Evolutionary conservation across 768 basidiomycete species (phyloP), one percentile per base, ranked within the genome.

Genomic region (Russula lepida): DNA sequence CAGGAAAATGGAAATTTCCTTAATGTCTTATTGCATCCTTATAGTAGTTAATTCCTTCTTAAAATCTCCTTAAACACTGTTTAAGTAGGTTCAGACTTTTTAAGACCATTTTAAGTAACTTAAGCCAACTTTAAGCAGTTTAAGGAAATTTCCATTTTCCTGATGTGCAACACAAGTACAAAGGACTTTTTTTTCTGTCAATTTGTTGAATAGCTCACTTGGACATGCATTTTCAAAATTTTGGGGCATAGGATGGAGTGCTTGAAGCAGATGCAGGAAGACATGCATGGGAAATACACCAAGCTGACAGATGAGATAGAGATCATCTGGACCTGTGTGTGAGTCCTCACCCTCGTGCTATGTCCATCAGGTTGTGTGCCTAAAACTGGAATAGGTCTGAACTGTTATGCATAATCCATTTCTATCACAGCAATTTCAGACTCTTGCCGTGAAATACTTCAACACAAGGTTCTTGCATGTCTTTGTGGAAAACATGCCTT

Each of bases 401-500:
- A 69, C 78, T 81, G 46, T 81, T 82, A 70, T 94, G 90, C 68
- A 79, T 98, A 27, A 81, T 97, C 33, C 95, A 99, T 72, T 99
- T 98, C 78, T 98, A 88, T 74, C 95, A 98, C 71, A 77, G 77
- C 52, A 87, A 97, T 62, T 51, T 4, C 65, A 98, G 94, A 81
- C 78, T 73, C 76, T 99, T 35, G 95, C 97, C 0, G 84, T 86
- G 0, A 89, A 88, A 71, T 92, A 98, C 70, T 86, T 86, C 68
- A 78, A 83, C 58, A 98, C 97, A 13, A 85, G 92, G 27, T 98
- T 99, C 74, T 74, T 93, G 65, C 85, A 90, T 37, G 92, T 94
- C 0, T 90, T 92, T 59, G 97, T 98, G 2, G 91, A 94, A 70
- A 95, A 90, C 65, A 82, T 91, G n/a, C 97, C 97, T 0, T 99